Evolutionary conservation across 2,329 filamentous ascomycete genomes (phyloP).

Genomic region (Penicillium thymicola): DNA sequence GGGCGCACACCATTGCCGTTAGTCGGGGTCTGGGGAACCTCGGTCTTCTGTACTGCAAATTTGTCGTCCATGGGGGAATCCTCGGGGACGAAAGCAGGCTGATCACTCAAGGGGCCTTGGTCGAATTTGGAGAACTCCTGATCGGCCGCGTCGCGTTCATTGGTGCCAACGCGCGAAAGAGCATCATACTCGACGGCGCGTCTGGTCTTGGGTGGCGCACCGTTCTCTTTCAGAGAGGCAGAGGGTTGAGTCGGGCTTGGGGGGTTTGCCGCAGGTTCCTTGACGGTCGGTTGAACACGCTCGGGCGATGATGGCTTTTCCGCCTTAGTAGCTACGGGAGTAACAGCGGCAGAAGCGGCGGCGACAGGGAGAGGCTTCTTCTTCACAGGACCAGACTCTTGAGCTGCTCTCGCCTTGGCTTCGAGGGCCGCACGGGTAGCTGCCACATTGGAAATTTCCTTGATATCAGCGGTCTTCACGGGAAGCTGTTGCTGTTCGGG

Average conservation of each 20-base stretch:
- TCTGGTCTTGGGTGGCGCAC: slow-evolving; percentile 40
- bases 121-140: slow-evolving; percentile 66
- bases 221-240: slow-evolving; percentile 15
- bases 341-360: slow-evolving; percentile 1
- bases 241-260: slow-evolving; percentile 1
- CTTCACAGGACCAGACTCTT: slow-evolving; percentile 31
- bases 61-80: slow-evolving; percentile 38
- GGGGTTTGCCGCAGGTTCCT: slow-evolving; percentile 20
- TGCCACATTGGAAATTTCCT: slow-evolving; percentile 38
- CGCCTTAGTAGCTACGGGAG: slow-evolving; percentile 2
- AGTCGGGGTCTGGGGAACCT: slow-evolving; percentile 17
- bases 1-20: slow-evolving; percentile 14
- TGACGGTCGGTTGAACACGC: slow-evolving; percentile 13
- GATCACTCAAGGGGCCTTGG: slow-evolving; percentile 81
- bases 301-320: slow-evolving; percentile 12
- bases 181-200: slow-evolving; percentile 54
- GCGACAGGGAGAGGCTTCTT: slow-evolving; percentile 33
- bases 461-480: slow-evolving; percentile 33
- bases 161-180: slow-evolving; percentile 59
- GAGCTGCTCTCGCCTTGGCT: slow-evolving; percentile 35
- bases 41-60: slow-evolving; percentile 18
- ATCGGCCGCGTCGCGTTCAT: slow-evolving; percentile 45
- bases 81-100: slow-evolving; percentile 75
- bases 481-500: slow-evolving; percentile 29
- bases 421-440: slow-evolving; percentile 44